phyloP scores from a whole-genome alignment of 2,329 filamentous ascomycete species.

The Ascochyta lentis region DNA sequence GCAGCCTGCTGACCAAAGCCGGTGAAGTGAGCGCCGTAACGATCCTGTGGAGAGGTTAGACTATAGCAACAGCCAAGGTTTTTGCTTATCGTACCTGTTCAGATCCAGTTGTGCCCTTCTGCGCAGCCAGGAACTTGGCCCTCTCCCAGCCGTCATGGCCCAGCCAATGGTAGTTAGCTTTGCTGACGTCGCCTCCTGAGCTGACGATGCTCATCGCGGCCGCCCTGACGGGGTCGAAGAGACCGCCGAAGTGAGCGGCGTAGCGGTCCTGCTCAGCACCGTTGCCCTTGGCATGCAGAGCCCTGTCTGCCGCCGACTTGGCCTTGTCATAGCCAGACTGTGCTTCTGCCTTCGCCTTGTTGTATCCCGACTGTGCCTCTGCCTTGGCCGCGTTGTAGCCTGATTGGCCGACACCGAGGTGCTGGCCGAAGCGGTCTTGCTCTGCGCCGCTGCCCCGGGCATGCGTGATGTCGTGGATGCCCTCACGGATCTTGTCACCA shows the following conservation, averaged over 20 bases:
- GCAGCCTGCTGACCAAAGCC: constrained; percentile 32
- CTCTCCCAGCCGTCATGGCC: constrained; percentile 41
- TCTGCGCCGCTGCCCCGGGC: constrained; percentile 40
- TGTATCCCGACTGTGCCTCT: constrained; percentile 22
- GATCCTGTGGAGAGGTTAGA: constrained; percentile 28
- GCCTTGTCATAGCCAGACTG: constrained; percentile 22
- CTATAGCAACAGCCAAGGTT: background rate
- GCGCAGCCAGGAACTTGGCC: constrained; percentile 36
- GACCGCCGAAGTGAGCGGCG: constrained; percentile 37
- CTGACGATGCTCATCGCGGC: constrained; percentile 33
- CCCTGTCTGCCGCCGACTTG: constrained; percentile 26
- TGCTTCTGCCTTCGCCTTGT: constrained; percentile 27
- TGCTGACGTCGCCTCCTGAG: constrained; percentile 30
- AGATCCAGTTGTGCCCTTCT: constrained; percentile 37
- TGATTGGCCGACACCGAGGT: constrained; percentile 30
- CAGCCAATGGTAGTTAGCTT: constrained; percentile 38
- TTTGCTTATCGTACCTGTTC: constrained; percentile 39
- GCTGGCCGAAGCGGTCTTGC: constrained; percentile 40
- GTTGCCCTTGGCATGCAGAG: constrained; percentile 26
- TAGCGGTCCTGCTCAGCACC: constrained; percentile 46
- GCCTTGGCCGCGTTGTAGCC: constrained; percentile 27
- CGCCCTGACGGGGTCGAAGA: constrained; percentile 33
- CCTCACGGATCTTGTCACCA: constrained; percentile 29
- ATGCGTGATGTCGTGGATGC: constrained; percentile 26
- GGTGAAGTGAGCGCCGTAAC: constrained; percentile 38